Conservation (phyloP, 805 yeast genomes). For the Candida railenensis region DNA sequence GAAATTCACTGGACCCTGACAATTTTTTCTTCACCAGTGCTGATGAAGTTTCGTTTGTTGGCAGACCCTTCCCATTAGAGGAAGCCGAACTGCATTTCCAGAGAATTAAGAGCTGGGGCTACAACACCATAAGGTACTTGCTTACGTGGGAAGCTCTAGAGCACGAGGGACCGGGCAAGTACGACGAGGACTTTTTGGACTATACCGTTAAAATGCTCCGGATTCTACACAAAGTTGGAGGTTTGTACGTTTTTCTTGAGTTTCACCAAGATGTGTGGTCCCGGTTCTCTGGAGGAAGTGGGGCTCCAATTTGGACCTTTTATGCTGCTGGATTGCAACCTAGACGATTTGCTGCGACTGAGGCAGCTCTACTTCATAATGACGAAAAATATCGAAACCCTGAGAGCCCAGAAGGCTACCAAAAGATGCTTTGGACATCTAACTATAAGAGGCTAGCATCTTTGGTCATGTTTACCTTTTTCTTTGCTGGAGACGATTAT, state of each 20-base stretch:
- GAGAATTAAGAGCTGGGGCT: slow-evolving; percentile 78
- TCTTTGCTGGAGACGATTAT: slow-evolving; percentile 73
- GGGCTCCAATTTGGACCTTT: slow-evolving; percentile 93
- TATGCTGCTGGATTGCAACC: slow-evolving; percentile 89
- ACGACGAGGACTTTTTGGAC: slow-evolving; percentile 74
- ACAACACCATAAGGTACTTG: slow-evolving; percentile 71
- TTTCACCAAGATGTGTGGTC: slow-evolving; percentile 97
- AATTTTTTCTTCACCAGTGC: slow-evolving; percentile 60
- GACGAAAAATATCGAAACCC: slow-evolving; percentile 26
- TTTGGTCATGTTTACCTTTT: slow-evolving; percentile 79
- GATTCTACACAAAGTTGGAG: slow-evolving; percentile 61
- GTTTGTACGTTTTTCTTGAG: slow-evolving; percentile 76
- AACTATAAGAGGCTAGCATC: slow-evolving; percentile 77
- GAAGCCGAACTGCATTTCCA: slow-evolving; percentile 70
- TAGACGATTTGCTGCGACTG: slow-evolving; percentile 61
- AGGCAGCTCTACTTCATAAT: slow-evolving; percentile 80
- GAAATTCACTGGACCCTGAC: slow-evolving; percentile 31
- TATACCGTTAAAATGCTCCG: slow-evolving; percentile 64
- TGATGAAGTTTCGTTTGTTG: slow-evolving; percentile 76
- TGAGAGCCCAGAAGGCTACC: slow-evolving; percentile 43
- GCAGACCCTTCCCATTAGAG: slow-evolving; percentile 73
- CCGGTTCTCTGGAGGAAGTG: slow-evolving; percentile 83
- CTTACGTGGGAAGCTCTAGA: slow-evolving; percentile 93
- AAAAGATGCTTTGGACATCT: slow-evolving; percentile 92
- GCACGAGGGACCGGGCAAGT: slow-evolving; percentile 80